phyloP scores from a whole-genome alignment of 495 filamentous ascomycete species.

The Daldinia decipiens region DNA sequence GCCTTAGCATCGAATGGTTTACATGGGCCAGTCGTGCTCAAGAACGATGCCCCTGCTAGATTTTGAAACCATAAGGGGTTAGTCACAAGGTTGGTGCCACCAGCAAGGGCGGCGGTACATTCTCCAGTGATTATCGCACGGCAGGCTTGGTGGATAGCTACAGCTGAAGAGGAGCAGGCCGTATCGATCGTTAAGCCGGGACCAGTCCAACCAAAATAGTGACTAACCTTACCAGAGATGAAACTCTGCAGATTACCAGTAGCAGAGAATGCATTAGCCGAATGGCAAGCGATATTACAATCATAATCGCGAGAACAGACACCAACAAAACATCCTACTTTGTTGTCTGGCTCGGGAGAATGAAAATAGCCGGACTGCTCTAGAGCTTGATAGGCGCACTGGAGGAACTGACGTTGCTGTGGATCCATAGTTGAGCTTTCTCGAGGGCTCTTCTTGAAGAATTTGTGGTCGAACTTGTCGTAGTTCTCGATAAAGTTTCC shows the following conservation, averaged over 20 bases:
- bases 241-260: slow-evolving; percentile 47
- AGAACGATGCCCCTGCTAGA: slow-evolving; percentile 52
- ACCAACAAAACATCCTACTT: slow-evolving; percentile 52
- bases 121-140: slow-evolving; percentile 56
- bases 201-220: slow-evolving; percentile 65
- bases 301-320: slow-evolving; percentile 46
- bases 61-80: slow-evolving; percentile 49
- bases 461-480: slow-evolving; percentile 60
- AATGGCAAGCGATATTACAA: slow-evolving; percentile 46
- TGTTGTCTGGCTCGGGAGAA: slow-evolving; percentile 16
- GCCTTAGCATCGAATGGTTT: slow-evolving; percentile 57
- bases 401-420: slow-evolving; percentile 56
- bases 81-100: slow-evolving; percentile 46
- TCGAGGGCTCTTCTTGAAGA: slow-evolving; percentile 60
- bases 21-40: slow-evolving; percentile 50
- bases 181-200: slow-evolving; percentile 65
- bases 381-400: slow-evolving; percentile 61
- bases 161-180: slow-evolving; percentile 63
- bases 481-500: slow-evolving; percentile 48
- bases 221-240: slow-evolving; percentile 47
- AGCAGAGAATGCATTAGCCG: slow-evolving; percentile 44
- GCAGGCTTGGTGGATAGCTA: slow-evolving; percentile 58
- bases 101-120: slow-evolving; percentile 54
- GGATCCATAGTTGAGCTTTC: slow-evolving; percentile 60
- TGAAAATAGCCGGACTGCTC: slow-evolving; percentile 51